These are phyloP conservation scores for Lasiosphaeria ovina DNA, from an alignment of 495 filamentous ascomycete genomes.

Conservation along the genomic window DNA sequence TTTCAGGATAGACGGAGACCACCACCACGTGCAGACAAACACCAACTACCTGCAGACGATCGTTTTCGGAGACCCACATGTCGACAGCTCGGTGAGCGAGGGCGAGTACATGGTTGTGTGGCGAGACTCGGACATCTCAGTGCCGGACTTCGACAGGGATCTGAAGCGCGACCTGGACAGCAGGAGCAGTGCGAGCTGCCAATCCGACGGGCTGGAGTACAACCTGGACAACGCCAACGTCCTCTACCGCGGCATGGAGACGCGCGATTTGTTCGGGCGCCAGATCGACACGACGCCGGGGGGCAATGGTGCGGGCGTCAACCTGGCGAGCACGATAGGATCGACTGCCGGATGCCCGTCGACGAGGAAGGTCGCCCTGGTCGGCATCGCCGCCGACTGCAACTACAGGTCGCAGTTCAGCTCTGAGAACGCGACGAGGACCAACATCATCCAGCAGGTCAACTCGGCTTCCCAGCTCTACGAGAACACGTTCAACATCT, in stretches of 20 bases:
- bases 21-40: conserved; percentile 83
- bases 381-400: conserved; percentile 93
- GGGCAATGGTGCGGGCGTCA: conserved; percentile 81
- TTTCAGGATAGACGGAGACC: conserved; percentile 74
- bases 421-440: conserved; percentile 53
- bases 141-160: conserved; percentile 20
- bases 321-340: conserved; percentile 78
- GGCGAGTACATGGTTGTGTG: conserved; percentile 88
- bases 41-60: conserved; percentile 72
- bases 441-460: conserved; percentile 78
- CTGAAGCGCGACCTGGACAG: conserved; percentile 37
- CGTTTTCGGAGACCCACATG: conserved; percentile 68
- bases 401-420: conserved; percentile 72
- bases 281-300: conserved; percentile 54
- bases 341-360: conserved; percentile 77
- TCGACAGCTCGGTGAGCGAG: conserved; percentile 46
- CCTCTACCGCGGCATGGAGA: conserved; percentile 49
- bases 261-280: conserved; percentile 40
- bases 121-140: conserved; percentile 79
- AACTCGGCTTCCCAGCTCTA: conserved; percentile 85
- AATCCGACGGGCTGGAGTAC: conserved; percentile 66
- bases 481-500: conserved; percentile 90
- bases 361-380: conserved; percentile 82
- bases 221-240: conserved; percentile 67
- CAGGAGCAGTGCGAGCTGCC: conserved; percentile 47